Base-by-base conservation (phyloP, 2,329 filamentous ascomycete species). In the Aphanocladium album region DNA sequence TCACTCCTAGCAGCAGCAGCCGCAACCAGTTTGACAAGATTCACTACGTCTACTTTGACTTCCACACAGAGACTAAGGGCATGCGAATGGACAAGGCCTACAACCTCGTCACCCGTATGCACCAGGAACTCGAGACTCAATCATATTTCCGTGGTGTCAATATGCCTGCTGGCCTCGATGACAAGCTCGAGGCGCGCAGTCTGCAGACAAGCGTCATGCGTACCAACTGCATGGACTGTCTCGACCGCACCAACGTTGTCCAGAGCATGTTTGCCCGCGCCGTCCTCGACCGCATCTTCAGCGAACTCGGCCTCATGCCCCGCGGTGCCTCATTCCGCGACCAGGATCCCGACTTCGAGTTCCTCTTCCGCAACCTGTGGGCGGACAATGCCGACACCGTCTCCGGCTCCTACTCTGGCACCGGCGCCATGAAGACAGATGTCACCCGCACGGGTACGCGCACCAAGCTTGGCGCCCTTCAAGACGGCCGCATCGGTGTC, bases 211-310 rank as follows among this genome's bases (percentile, higher is more conserved):
- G 90, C 63, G 93, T 98, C 17, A 93, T 99, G 65, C 88, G 95
- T 58, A 97, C 95, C 43, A 99, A 99, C 74, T 99, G 95, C 78
- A 99, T 99, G 95, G 95, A 99, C 76, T 99, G 96, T 67, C 84
- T 99, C 16, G 95, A 99, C 75, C 89, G 95, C 57, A 99, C 95
- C 57, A 99, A 99, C 69, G 93, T 99, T 7, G 91, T 99, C 3
- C 95, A 99, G 76, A 96, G 91, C 73, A 96, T 98, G 89, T 85
- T 99, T 62, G 95, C 90, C 11, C 89, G 93, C 56, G 93, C 88
- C 84, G 90, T 91, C 16, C 80, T 99, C 45, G 93, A 93, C 63
- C 88, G 92, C 65, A 95, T 96, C 79, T 86, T 99, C 61, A 84
- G 88, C 64, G 93, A 98, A 67, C 78, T 91, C 3, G 93, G 93